Evolutionary conservation across 225 moss, liverwort and hornwort genomes (phyloP).

Genomic region (Asterella californica): DNA sequence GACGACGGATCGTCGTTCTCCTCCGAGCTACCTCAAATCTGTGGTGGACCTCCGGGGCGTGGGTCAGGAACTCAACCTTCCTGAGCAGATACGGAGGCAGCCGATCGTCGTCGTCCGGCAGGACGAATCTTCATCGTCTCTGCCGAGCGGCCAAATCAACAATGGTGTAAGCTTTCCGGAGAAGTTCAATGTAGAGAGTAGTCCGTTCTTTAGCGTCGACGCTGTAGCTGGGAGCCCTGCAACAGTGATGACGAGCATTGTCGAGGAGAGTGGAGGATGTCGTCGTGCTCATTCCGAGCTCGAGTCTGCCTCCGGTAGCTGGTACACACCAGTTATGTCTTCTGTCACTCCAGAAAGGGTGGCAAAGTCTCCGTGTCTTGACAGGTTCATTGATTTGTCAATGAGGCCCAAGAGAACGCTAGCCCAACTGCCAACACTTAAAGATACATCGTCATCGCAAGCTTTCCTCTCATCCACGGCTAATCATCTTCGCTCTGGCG

Average conservation of each 20-base stretch:
- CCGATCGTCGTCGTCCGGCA: background rate
- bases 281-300: constrained; percentile 19
- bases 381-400: constrained; percentile 12
- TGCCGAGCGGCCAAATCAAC: background rate
- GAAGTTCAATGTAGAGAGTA: background rate
- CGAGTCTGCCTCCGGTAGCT: constrained; percentile 27
- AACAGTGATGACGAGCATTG: constrained; percentile 12
- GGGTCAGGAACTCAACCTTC: background rate
- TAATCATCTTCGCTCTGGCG: background rate
- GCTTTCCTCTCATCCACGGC: background rate
- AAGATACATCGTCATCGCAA: background rate
- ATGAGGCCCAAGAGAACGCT: constrained; percentile 16
- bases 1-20: constrained; percentile 16
- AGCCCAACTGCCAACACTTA: constrained; percentile 21
- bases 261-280: constrained; percentile 6
- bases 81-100: background rate
- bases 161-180: background rate
- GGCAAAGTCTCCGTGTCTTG: background rate
- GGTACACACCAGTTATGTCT: constrained; percentile 24
- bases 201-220: background rate
- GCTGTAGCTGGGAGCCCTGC: constrained; percentile 29
- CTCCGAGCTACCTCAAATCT: constrained; percentile 17
- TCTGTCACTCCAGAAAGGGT: constrained; percentile 9
- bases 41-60: background rate
- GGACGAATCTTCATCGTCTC: background rate